phyloP scores from a whole-genome alignment of 208 protist species.

The Leishmania tarentolae region DNA sequence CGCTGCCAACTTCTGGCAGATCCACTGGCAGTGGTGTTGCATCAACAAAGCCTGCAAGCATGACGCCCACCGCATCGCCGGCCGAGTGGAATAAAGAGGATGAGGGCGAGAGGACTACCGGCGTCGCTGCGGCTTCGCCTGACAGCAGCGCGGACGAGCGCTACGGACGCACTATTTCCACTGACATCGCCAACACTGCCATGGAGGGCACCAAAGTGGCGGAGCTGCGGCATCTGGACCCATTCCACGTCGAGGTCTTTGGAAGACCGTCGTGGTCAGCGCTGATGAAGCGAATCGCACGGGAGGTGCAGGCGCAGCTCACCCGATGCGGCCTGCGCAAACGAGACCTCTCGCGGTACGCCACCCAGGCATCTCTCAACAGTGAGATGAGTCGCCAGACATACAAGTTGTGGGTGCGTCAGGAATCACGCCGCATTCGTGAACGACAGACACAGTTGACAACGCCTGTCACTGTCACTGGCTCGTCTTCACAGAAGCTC shows the following conservation, averaged over 20 bases:
- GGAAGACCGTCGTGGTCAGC: constrained; percentile 31
- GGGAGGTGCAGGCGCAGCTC: constrained; percentile 51
- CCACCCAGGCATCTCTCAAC: constrained; percentile 21
- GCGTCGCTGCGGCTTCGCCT: constrained; percentile 1
- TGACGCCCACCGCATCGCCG: not conserved
- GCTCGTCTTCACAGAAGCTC: not conserved
- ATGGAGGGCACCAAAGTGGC: constrained; percentile 65
- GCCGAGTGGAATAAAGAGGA: constrained; percentile 35
- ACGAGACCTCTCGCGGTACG: constrained; percentile 25
- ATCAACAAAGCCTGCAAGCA: not conserved
- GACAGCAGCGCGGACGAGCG: constrained; percentile 22
- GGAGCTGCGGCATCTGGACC: constrained; percentile 57
- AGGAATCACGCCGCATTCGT: constrained; percentile 23
- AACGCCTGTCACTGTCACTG: not conserved
- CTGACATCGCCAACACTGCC: constrained; percentile 64
- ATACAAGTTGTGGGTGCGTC: constrained; percentile 28
- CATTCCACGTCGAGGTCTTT: constrained; percentile 62
- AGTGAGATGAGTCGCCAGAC: constrained; percentile 22
- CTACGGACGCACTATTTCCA: constrained; percentile 33
- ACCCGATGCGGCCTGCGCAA: constrained; percentile 32
- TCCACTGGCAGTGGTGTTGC: not conserved
- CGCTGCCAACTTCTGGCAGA: not conserved
- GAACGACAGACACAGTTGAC: constrained; percentile 6
- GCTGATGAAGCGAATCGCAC: constrained; percentile 27
- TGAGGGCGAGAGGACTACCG: constrained; percentile 19